Conservation (phyloP, 1,284 basidiomycete genomes). For the Sanghuangporus weigelae region DNA sequence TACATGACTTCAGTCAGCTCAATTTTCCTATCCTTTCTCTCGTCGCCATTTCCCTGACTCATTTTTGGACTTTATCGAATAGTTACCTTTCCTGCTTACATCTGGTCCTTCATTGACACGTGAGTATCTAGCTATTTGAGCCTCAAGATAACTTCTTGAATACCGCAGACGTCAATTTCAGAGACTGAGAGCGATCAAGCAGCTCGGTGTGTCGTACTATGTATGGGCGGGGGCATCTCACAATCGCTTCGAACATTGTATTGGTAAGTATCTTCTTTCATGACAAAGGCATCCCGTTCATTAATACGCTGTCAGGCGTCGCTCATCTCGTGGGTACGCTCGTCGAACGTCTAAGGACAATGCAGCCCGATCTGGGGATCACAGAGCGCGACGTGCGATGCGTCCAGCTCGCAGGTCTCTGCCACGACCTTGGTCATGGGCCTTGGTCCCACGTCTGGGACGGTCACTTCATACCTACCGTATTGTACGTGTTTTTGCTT, state of each 20-base stretch:
- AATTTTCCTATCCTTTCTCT: slow-evolving; percentile 1
- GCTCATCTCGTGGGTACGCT: slow-evolving; percentile 62
- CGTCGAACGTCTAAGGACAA: slow-evolving; percentile 48
- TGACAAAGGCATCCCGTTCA: neutral
- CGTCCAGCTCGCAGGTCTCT: slow-evolving; percentile 64
- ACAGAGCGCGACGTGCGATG: slow-evolving; percentile 62
- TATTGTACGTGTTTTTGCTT: slow-evolving; percentile 38
- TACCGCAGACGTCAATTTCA: slow-evolving; percentile 66
- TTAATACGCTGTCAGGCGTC: slow-evolving; percentile 44
- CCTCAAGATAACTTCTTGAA: neutral
- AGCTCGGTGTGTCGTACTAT: slow-evolving; percentile 68
- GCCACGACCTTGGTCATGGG: slow-evolving; percentile 70
- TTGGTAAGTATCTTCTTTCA: slow-evolving; percentile 42
- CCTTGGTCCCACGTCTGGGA: slow-evolving; percentile 77
- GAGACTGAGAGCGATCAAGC: slow-evolving; percentile 66
- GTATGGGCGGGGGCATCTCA: slow-evolving; percentile 75
- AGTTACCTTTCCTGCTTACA: slow-evolving; percentile 34
- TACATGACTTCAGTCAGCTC: slow-evolving; percentile 44
- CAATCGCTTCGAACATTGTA: slow-evolving; percentile 74
- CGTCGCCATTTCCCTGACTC: neutral
- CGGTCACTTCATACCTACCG: slow-evolving; percentile 52
- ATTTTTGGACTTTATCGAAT: neutral
- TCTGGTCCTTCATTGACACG: slow-evolving; percentile 45
- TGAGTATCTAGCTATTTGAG: slow-evolving; percentile 21
- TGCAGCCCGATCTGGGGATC: slow-evolving; percentile 59